Conservation (phyloP, 495 filamentous ascomycete species). For the Podospora australis region DNA sequence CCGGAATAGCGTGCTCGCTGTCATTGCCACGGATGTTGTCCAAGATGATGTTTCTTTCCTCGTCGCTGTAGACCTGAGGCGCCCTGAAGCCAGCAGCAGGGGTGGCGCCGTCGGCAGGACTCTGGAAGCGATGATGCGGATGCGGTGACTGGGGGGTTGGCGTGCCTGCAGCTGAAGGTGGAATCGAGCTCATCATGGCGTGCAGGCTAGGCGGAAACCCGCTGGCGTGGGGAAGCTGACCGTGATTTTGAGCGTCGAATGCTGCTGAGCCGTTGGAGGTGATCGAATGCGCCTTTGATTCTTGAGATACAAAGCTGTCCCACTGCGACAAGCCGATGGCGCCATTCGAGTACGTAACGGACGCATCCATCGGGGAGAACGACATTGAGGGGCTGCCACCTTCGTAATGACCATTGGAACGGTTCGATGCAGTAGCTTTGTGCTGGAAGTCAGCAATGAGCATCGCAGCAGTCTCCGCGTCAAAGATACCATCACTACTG, state of each 20-base stretch:
- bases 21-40: slow-evolving; percentile 80
- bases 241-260: slow-evolving; percentile 59
- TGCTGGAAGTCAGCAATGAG: slow-evolving; percentile 98
- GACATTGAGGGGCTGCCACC: slow-evolving; percentile 67
- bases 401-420: slow-evolving; percentile 38
- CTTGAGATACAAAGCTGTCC: slow-evolving; percentile 71
- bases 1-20: slow-evolving; percentile 72
- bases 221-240: slow-evolving; percentile 58
- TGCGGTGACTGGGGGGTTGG: slow-evolving; percentile 73
- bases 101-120: slow-evolving; percentile 49
- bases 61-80: slow-evolving; percentile 62
- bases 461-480: slow-evolving; percentile 97
- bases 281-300: slow-evolving; percentile 64
- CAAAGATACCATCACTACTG: slow-evolving; percentile 89
- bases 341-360: slow-evolving; percentile 63
- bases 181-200: slow-evolving; percentile 62
- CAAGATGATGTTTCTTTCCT: slow-evolving; percentile 73
- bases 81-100: slow-evolving; percentile 60
- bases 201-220: slow-evolving; percentile 55
- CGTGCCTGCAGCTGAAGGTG: slow-evolving; percentile 64
- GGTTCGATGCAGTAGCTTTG: slow-evolving; percentile 84
- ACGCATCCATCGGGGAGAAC: slow-evolving; percentile 59
- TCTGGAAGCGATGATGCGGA: slow-evolving; percentile 52
- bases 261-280: slow-evolving; percentile 55
- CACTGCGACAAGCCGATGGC: slow-evolving; percentile 79